Conservation (phyloP, 352 stramenopile genomes). For the Pythium pectinolyticum region DNA sequence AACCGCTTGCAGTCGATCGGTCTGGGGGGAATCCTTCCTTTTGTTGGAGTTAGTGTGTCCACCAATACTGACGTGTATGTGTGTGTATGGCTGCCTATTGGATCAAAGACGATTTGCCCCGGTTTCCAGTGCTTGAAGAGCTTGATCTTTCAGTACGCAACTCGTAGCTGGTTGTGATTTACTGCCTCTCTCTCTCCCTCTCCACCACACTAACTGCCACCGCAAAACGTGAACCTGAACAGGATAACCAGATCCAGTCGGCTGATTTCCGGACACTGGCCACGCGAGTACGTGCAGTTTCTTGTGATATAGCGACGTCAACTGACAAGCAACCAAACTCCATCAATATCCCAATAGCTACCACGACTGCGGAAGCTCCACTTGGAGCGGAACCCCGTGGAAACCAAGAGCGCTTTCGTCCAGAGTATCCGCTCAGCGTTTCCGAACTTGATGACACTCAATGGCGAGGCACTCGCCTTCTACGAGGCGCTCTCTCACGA, state of each 20-base stretch:
- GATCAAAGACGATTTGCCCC: constrained; percentile 52
- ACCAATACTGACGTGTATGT: background rate
- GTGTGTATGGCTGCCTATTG: too few relatives aligned
- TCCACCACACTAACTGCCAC: background rate
- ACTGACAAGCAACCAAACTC: too few relatives aligned
- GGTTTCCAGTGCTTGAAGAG: constrained; percentile 49
- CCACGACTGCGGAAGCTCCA: constrained; percentile 53
- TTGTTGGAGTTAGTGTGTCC: background rate
- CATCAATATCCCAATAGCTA: constrained; percentile 34
- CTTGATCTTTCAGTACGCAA: constrained; percentile 44
- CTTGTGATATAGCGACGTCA: background rate
- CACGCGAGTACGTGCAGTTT: constrained; percentile 25
- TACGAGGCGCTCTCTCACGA: constrained; percentile 4
- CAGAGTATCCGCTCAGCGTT: constrained; percentile 32
- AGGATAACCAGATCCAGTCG: constrained; percentile 53
- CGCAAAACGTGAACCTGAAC: background rate
- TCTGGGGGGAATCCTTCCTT: constrained; percentile 12
- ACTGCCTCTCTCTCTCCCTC: background rate
- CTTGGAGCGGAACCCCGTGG: constrained; percentile 39
- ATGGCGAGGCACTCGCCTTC: constrained; percentile 56
- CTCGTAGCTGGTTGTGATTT: background rate
- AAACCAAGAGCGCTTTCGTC: constrained; percentile 20
- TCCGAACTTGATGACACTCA: constrained; percentile 48
- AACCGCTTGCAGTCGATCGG: constrained; percentile 54
- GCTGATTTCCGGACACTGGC: constrained; percentile 47